Evolutionary conservation across 2,329 filamentous ascomycete species (phyloP).

Genomic region (Aspergillus novoparasiticus): DNA sequence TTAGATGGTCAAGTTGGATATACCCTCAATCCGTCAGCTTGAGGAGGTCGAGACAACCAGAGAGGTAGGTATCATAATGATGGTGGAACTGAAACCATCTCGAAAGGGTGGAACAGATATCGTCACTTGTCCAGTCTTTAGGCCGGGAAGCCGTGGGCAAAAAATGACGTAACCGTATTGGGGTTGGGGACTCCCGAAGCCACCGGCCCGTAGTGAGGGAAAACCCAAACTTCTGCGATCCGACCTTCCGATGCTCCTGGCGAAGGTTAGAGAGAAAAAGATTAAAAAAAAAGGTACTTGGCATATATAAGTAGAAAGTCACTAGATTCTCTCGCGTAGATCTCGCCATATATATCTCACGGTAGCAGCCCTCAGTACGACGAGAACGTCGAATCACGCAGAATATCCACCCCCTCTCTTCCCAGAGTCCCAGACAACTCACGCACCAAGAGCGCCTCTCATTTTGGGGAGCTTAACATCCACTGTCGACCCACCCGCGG

Average conservation of each 20-base stretch:
- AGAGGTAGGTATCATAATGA: neutral
- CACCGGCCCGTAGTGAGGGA: slow-evolving; percentile 15
- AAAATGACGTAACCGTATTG: slow-evolving; percentile 17
- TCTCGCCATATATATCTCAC: slow-evolving; percentile 13
- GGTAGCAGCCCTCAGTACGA: slow-evolving; percentile 14
- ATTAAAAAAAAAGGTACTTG: neutral
- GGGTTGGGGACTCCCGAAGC: slow-evolving; percentile 12
- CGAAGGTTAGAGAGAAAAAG: neutral
- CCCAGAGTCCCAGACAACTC: slow-evolving; percentile 12
- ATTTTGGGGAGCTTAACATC: slow-evolving; percentile 27
- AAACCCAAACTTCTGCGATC: slow-evolving; percentile 18
- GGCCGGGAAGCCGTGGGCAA: slow-evolving; percentile 17
- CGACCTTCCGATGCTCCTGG: slow-evolving; percentile 11
- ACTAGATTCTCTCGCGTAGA: neutral
- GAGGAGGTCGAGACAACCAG: neutral
- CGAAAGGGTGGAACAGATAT: neutral
- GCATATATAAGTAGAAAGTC: neutral
- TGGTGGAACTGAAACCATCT: slow-evolving; percentile 1
- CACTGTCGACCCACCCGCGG: slow-evolving; percentile 36
- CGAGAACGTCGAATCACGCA: slow-evolving; percentile 1
- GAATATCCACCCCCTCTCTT: slow-evolving; percentile 10
- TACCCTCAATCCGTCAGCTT: too few species aligned
- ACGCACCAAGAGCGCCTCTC: slow-evolving; percentile 15
- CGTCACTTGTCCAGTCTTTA: slow-evolving; percentile 3
- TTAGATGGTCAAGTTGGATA: neutral